These are phyloP conservation scores for Gleditsia sinensis DNA, from an alignment of 306 rosid genomes.

Conservation along the genomic window DNA sequence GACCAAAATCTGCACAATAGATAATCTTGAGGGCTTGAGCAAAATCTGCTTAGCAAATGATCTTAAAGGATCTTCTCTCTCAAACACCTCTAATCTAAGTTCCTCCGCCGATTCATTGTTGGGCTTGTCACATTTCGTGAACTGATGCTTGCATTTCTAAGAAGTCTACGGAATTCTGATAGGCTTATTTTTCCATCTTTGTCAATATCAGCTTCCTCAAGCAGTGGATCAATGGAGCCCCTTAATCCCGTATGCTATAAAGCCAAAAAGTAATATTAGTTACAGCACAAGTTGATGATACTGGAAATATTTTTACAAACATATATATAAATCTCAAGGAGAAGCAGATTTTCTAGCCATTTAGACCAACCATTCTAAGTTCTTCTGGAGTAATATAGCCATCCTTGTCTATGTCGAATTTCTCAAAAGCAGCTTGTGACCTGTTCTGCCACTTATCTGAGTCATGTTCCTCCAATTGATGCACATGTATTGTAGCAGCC, in stretches of 20 bases:
- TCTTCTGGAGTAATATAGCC: slow-evolving; percentile 95
- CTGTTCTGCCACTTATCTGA: slow-evolving; percentile 83
- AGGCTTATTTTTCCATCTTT: slow-evolving; percentile 94
- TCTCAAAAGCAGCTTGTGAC: slow-evolving; percentile 91
- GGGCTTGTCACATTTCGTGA: slow-evolving; percentile 59
- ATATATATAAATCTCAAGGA: slow-evolving; percentile 2
- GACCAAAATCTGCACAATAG: slow-evolving; percentile 29
- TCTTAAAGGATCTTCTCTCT: slow-evolving; percentile 34
- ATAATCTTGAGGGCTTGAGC: slow-evolving; percentile 35
- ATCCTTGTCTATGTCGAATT: slow-evolving; percentile 89
- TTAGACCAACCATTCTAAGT: slow-evolving; percentile 82
- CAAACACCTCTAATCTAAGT: slow-evolving; percentile 42
- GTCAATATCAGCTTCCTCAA: slow-evolving; percentile 96
- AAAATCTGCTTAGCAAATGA: slow-evolving; percentile 26
- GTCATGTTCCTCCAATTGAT: slow-evolving; percentile 96
- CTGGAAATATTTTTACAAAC: neutral
- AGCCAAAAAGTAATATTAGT: slow-evolving; percentile 29
- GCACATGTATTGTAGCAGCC: slow-evolving; percentile 93
- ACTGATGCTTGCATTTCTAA: slow-evolving; percentile 92
- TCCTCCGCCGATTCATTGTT: slow-evolving; percentile 39
- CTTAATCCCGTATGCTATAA: slow-evolving; percentile 85
- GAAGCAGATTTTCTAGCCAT: slow-evolving; percentile 11
- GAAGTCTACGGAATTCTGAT: slow-evolving; percentile 83
- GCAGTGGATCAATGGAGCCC: slow-evolving; percentile 85
- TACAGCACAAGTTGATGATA: slow-evolving; percentile 1